A percentile compares a stretch with the other conserved stretches of the same genome.
Conservation (phyloP, 2,329 filamentous ascomycete genomes). For the Epichloe sylvatica region DNA sequence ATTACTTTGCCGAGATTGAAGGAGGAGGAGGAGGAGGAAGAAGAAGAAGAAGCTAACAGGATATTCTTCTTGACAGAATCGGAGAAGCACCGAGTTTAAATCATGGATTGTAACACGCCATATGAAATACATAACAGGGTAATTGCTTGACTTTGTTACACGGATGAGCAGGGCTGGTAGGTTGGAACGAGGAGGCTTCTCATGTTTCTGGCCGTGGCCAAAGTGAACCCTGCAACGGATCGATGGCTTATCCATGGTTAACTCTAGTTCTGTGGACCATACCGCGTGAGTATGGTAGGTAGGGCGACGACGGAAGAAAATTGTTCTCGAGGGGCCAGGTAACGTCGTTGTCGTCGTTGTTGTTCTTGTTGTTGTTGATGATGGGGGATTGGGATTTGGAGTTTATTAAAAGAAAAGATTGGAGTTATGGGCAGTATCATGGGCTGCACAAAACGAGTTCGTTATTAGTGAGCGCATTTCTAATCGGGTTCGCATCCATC, state of each 20-base stretch:
- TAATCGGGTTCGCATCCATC: not conserved
- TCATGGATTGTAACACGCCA: not conserved
- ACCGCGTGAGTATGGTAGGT: not conserved
- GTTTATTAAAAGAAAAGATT: not conserved
- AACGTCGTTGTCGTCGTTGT: too few species aligned
- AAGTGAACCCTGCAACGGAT: not conserved
- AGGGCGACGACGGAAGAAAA: not conserved
- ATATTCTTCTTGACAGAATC: slow-evolving; percentile 21
- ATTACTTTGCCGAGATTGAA: not conserved
- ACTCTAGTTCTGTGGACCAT: not conserved
- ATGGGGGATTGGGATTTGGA: not conserved
- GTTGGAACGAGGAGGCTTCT: not conserved
- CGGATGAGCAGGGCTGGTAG: not conserved
- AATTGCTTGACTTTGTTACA: not conserved
- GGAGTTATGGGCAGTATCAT: slow-evolving; percentile 1
- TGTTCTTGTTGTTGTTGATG: too few species aligned
- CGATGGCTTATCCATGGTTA: not conserved
- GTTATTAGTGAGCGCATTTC: not conserved
- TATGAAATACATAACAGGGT: not conserved
- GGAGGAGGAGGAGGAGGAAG: not conserved
- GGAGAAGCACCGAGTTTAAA: slow-evolving; percentile 30
- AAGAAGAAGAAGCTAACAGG: not conserved
- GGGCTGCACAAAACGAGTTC: not conserved
- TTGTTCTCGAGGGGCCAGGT: not conserved
- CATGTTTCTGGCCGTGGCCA: not conserved